Base-by-base conservation (phyloP, 106 monocot genomes). In the Posidonia australis region DNA sequence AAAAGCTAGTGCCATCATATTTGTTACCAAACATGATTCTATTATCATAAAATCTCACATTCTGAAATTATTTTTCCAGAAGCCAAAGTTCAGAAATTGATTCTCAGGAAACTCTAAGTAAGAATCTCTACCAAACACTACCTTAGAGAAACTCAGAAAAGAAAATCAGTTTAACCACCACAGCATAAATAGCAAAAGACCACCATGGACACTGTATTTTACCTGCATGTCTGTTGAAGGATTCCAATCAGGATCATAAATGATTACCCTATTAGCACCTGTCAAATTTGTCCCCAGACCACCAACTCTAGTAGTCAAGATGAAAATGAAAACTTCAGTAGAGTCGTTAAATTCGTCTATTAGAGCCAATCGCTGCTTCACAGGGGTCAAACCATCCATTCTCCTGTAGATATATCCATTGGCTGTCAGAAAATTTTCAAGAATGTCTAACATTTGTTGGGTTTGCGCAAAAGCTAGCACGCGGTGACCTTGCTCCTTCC, bases 211-310 rank as follows among this genome's bases (percentile, higher is more conserved):
- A 26, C 20, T n/a, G 25, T 25, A 18, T 55, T 23, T 9, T 64
- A 96, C 96, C 96, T 98, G 96, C 69, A 87, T 91, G 65, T 98
- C 96, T 28, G 96, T 90, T 32, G 96, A 98, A 74, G 96, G 90
- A 72, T 98, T 98, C 96, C 96, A 98, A 77, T 98, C 96, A 55
- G 96, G 96, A 73, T 98, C 96, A 70, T 81, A 98, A 67, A 98
- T 90, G 26, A 98, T 84, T 46, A 98, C 84, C 65, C 96, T 79
- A 61, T 98, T 58, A 1, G 87, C 96, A 27, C 96, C 96, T 67
- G 68, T 83, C 73, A 98, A 68, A 51, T 98, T 98, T 57, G 96
- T 98, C 10, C 96, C 96, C 60, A 98, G 67, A 53, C 96, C 96
- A 36, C 96, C 96, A 73, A 98, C 96, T 74, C 81, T 98, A 5